A percentile compares a stretch with the other conserved stretches of the same genome.
Evolutionary conservation across 148 eudicot species (phyloP).

Genomic region (Pouteria glomerata): DNA sequence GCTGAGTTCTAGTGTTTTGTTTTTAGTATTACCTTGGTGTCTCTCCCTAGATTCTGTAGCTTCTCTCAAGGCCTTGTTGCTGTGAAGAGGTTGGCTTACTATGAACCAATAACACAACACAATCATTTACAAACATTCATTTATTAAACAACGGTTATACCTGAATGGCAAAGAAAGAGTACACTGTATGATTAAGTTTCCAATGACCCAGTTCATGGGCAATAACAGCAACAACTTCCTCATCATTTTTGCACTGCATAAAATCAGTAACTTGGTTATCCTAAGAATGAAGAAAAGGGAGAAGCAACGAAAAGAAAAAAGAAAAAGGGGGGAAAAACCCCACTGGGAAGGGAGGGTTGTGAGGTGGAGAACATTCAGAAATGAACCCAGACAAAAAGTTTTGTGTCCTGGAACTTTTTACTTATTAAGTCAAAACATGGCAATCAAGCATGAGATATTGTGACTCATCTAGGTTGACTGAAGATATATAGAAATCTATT

Average conservation of each 20-base stretch:
- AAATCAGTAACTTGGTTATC: slow-evolving; percentile 9
- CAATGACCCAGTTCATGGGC: slow-evolving; percentile 99
- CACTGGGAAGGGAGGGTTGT: too few relatives aligned
- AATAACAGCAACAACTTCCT: slow-evolving; percentile 97
- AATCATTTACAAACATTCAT: background rate
- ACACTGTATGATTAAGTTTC: slow-evolving; percentile 98
- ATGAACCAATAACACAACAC: background rate
- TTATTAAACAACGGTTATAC: slow-evolving; percentile 29
- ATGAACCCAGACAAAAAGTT: background rate
- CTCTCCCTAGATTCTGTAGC: too few relatives aligned
- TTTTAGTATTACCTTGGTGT: too few relatives aligned
- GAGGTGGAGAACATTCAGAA: background rate
- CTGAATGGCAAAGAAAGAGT: slow-evolving; percentile 90
- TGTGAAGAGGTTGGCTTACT: background rate
- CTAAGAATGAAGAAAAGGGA: background rate
- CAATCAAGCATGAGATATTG: background rate
- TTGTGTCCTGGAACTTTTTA: background rate
- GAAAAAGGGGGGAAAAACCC: too few relatives aligned
- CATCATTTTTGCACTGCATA: slow-evolving; percentile 79
- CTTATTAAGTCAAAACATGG: background rate
- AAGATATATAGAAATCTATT: background rate
- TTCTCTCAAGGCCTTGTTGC: too few relatives aligned
- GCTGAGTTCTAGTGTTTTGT: too few relatives aligned
- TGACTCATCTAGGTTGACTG: background rate
- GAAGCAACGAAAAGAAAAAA: too few relatives aligned